These are phyloP conservation scores for Cryptococcus floricola DNA, from an alignment of 1,284 basidiomycete species.

Conservation along the genomic window DNA sequence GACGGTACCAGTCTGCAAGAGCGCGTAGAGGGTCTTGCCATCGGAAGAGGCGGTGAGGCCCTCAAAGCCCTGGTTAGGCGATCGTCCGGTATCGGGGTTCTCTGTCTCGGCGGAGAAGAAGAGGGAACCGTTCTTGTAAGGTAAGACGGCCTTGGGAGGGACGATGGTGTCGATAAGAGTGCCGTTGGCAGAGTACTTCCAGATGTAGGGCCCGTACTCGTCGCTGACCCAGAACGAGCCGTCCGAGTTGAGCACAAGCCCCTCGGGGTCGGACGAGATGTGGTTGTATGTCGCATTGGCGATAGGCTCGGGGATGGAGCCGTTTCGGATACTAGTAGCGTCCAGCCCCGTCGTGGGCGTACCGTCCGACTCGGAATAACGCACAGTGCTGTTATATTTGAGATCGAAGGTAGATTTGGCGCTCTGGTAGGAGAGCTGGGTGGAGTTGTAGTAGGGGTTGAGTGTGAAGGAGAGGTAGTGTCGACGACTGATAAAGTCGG, in stretches of 20 bases:
- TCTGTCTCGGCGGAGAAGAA: constrained; percentile 53
- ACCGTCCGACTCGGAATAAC: constrained; percentile 55
- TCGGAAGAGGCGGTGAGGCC: constrained; percentile 38
- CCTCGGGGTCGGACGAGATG: constrained; percentile 61
- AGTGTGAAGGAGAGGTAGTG: constrained; percentile 60
- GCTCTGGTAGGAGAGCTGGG: constrained; percentile 56
- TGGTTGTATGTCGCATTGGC: constrained; percentile 50
- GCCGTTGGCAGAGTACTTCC: constrained; percentile 54
- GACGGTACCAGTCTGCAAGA: constrained; percentile 36
- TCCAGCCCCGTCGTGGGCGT: constrained; percentile 63
- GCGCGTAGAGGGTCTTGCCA: constrained; percentile 38
- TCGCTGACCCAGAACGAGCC: constrained; percentile 64
- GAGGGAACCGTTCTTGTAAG: constrained; percentile 53
- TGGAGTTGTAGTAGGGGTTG: constrained; percentile 56
- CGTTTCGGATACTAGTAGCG: constrained; percentile 52
- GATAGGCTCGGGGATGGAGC: constrained; percentile 15
- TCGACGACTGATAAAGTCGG: constrained; percentile 61
- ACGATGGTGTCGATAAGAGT: constrained; percentile 58
- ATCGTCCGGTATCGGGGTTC: constrained; percentile 55
- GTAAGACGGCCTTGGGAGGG: constrained; percentile 59
- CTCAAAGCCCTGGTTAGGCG: constrained; percentile 54
- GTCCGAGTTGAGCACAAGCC: constrained; percentile 58
- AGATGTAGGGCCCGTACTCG: constrained; percentile 68
- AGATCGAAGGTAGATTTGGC: constrained; percentile 56
- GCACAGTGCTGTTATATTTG: constrained; percentile 56